These are phyloP conservation scores for Phytophthora nicotianae DNA, from an alignment of 352 stramenopile species.

Conservation along the genomic window DNA sequence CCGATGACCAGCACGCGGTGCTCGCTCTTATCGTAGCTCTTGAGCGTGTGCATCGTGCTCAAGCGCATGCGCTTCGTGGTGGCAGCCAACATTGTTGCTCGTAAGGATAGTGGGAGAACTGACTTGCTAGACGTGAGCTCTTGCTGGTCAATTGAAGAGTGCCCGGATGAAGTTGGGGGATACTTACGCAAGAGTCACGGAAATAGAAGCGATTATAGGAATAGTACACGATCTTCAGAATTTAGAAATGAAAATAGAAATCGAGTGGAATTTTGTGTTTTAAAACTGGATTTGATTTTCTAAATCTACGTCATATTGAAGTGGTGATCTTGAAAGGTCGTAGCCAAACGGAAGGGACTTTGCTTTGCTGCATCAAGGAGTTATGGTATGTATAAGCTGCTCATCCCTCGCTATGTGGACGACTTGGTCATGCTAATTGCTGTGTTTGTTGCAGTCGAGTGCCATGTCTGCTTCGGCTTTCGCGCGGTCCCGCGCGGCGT, in stretches of 20 bases:
- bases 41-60: conserved; percentile 36
- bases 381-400: conserved; percentile 19
- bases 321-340: neutral
- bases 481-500: conserved; percentile 57
- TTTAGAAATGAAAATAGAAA: neutral
- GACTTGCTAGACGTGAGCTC: neutral
- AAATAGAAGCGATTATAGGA: too few species aligned
- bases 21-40: conserved; percentile 70
- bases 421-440: neutral
- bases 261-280: too few species aligned
- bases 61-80: conserved; percentile 30
- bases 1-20: conserved; percentile 86
- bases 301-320: neutral
- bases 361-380: conserved; percentile 9
- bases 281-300: too few species aligned
- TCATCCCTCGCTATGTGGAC: neutral
- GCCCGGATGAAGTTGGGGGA: conserved; percentile 9
- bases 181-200: conserved; percentile 1
- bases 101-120: neutral
- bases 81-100: conserved; percentile 17
- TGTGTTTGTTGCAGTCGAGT: conserved; percentile 35
- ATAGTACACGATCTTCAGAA: conserved; percentile 9
- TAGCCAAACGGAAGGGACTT: conserved; percentile 14
- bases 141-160: conserved; percentile 34
- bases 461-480: conserved; percentile 70